These are phyloP conservation scores for Penicillium antarcticum DNA, from an alignment of 495 filamentous ascomycete genomes.

Conservation along the genomic window DNA sequence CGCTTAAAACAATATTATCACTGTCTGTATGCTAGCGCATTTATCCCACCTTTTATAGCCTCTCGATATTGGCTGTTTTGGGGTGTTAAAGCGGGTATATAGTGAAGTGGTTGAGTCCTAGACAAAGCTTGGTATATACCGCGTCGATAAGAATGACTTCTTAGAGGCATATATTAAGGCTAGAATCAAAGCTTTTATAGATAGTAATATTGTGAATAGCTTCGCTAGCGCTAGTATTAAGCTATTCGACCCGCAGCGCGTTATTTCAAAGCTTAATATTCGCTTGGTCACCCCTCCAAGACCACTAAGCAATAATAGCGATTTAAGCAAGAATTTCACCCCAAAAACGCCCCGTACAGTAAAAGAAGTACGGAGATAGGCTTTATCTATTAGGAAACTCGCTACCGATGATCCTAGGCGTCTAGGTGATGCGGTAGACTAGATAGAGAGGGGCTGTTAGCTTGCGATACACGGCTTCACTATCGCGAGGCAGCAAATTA, in stretches of 20 bases:
- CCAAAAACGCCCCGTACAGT: too few species aligned
- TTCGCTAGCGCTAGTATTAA: background rate
- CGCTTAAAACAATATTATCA: conserved; percentile 19
- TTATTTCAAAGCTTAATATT: background rate
- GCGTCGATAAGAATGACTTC: too few species aligned
- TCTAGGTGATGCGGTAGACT: background rate
- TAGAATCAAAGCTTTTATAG: background rate
- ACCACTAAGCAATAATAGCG: background rate
- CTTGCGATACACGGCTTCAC: background rate
- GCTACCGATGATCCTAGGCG: too few species aligned
- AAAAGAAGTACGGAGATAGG: background rate
- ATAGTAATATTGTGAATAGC: background rate
- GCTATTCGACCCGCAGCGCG: background rate
- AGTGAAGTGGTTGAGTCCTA: too few species aligned
- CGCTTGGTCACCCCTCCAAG: background rate
- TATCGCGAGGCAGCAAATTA: background rate
- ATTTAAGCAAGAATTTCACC: too few species aligned
- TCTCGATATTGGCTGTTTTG: too few species aligned
- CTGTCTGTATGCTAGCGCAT: conserved; percentile 22
- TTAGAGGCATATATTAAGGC: background rate
- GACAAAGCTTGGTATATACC: too few species aligned
- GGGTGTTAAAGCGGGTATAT: too few species aligned
- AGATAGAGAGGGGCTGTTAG: background rate
- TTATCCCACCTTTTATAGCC: too few species aligned
- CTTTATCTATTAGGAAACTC: too few species aligned